Percentiles rank a stretch among this genome's conserved stretches.
Conservation (phyloP, 805 yeast genomes). For the Metschnikowia cerradonensis region DNA sequence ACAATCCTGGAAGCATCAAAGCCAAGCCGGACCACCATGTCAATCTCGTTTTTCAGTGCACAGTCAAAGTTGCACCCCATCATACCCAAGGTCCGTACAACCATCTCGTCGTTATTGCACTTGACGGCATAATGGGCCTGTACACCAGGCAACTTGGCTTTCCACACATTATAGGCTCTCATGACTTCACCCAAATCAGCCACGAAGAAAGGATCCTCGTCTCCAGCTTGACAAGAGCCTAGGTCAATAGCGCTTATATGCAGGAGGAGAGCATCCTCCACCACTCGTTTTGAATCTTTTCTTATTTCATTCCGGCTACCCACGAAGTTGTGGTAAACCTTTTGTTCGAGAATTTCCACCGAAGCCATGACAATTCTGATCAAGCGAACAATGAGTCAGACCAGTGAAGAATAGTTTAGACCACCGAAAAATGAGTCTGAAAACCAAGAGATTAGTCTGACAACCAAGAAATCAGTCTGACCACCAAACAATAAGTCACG, state of each 20-base stretch:
- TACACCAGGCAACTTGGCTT: slow-evolving; percentile 59
- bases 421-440: too few relatives aligned
- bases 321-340: neutral
- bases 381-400: too few relatives aligned
- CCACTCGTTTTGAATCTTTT: slow-evolving; percentile 13
- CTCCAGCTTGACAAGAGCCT: slow-evolving; percentile 65
- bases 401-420: too few relatives aligned
- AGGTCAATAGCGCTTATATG: slow-evolving; percentile 46
- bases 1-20: slow-evolving; percentile 64
- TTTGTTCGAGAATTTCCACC: neutral
- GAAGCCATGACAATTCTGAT: neutral
- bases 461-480: too few relatives aligned
- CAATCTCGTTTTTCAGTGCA: slow-evolving; percentile 85
- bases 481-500: too few relatives aligned
- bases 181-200: slow-evolving; percentile 76
- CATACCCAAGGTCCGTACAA: slow-evolving; percentile 52
- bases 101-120: slow-evolving; percentile 72
- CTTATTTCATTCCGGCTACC: neutral
- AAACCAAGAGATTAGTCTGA: too few relatives aligned
- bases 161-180: slow-evolving; percentile 65
- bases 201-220: slow-evolving; percentile 82
- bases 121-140: slow-evolving; percentile 93
- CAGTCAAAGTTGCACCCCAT: slow-evolving; percentile 85
- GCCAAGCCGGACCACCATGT: slow-evolving; percentile 57
- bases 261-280: slow-evolving; percentile 37